A percentile compares a stretch with the other conserved stretches of the same genome.
Conservation (phyloP, 2,329 filamentous ascomycete genomes). For the Trichoderma aggressivum region DNA sequence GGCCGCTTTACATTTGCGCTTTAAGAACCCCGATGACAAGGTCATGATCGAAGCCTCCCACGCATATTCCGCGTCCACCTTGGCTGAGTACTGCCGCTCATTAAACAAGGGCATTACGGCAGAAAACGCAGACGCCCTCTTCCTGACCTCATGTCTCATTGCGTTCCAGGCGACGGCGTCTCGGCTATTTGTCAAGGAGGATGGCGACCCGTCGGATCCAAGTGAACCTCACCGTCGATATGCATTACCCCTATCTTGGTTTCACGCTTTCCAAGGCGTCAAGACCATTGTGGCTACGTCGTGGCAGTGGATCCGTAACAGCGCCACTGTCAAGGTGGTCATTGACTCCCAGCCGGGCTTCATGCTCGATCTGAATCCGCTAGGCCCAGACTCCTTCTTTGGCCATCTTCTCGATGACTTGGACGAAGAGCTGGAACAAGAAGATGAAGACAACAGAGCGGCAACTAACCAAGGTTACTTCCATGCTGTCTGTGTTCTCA, state of each 20-base stretch:
- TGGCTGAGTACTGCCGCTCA: constrained; percentile 57
- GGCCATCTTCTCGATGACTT: constrained; percentile 56
- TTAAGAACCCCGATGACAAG: constrained; percentile 54
- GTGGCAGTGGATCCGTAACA: constrained; percentile 61
- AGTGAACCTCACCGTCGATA: constrained; percentile 46
- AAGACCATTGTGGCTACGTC: constrained; percentile 62
- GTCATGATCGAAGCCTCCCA: constrained; percentile 60
- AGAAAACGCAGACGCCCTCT: constrained; percentile 59
- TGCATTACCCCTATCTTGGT: constrained; percentile 60
- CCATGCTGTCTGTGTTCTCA: constrained; percentile 62
- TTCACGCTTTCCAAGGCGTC: constrained; percentile 65
- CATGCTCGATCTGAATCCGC: constrained; percentile 55
- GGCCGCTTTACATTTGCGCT: constrained; percentile 60
- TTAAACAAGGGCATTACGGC: constrained; percentile 56
- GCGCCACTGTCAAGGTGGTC: constrained; percentile 55
- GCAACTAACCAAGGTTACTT: constrained; percentile 52
- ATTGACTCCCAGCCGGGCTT: constrained; percentile 62
- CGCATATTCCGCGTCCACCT: constrained; percentile 61
- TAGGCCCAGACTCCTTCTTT: constrained; percentile 54
- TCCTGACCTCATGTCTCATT: constrained; percentile 61
- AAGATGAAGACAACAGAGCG: constrained; percentile 31
- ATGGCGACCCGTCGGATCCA: constrained; percentile 36
- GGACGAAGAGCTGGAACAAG: constrained; percentile 50
- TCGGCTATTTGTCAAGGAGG: constrained; percentile 59
- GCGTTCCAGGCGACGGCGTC: constrained; percentile 64